Conservation (phyloP, 345 rosid genomes). For the Abelmoschus esculentus region DNA sequence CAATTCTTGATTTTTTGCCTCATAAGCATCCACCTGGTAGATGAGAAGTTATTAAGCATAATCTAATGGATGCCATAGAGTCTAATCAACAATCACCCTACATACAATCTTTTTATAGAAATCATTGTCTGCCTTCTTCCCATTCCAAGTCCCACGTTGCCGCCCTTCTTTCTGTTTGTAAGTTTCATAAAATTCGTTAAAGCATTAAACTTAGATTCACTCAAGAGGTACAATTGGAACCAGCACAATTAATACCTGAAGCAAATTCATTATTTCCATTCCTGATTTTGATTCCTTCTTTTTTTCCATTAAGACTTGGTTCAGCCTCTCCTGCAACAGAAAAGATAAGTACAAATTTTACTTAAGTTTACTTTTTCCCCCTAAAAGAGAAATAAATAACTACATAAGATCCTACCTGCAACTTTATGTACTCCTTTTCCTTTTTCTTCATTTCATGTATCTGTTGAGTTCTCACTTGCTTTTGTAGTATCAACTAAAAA, state of each 20-base stretch:
- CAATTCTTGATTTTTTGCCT: constrained; percentile 84
- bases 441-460: constrained; percentile 95
- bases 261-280: constrained; percentile 97
- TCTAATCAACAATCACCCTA: constrained; percentile 13
- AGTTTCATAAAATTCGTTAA: constrained; percentile 13
- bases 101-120: constrained; percentile 89
- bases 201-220: not conserved
- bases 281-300: constrained; percentile 97
- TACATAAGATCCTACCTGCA: constrained; percentile 52
- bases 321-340: constrained; percentile 67
- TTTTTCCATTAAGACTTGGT: constrained; percentile 97
- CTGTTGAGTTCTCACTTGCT: constrained; percentile 99
- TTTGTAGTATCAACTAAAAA: constrained; percentile 23
- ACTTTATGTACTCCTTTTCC: constrained; percentile 91
- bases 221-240: not conserved
- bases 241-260: constrained; percentile 56
- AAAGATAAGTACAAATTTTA: not conserved
- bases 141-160: constrained; percentile 99
- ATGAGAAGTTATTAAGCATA: constrained; percentile 12
- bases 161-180: constrained; percentile 85
- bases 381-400: not conserved
- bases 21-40: constrained; percentile 87
- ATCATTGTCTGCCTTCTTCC: constrained; percentile 90
- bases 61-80: not conserved
- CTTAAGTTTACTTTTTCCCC: not conserved